Base-by-base conservation (phyloP, 2,329 filamentous ascomycete species). In the Chaetomiaceae sp. region DNA sequence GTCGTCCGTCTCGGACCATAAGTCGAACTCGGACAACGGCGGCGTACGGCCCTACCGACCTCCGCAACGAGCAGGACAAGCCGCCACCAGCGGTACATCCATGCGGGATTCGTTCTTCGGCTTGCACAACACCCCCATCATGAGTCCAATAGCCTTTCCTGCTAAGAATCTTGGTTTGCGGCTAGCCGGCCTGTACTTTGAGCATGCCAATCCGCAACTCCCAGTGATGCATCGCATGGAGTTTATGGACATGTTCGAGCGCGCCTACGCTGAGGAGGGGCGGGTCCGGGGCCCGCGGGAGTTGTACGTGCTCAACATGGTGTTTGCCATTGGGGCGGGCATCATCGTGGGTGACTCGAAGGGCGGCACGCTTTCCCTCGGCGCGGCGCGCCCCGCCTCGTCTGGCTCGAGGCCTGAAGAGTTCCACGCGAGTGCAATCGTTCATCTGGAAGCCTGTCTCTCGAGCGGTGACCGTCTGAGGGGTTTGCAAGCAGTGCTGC, bases 71-170 rank as follows among this genome's bases (percentile, higher is more conserved):
- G 47, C 50, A 46, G 56, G 65, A 53, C 30, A 33, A 24, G 70
- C 69, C 1, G 74, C 77, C 32, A 84, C 82, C 30, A 74, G 76
- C 24, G 84, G 82, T 26, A 88, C 88, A 15, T 88, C 86, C 11
- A 93, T 95, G 84, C 79, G 90, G 49, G 91, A 97, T 66, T 95
- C 89, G 0, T 96, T 96, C 72, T 97, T 97, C 61, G 91, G 91
- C n/a, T 71, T 97, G 36, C 89, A 96, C 58, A 94, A 88, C 2
- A 90, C 86, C 58, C 88, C 90, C 2, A 88, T 83, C 14, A 93
- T 96, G 61, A 83, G 86, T 51, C 86, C 86, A 36, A 90, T 90
- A 1, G 75, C 81, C 1, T 96, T 97, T 57, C 93, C 93, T 0
- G 81, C 86, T 52, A 81, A 78, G 53, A 79, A 86, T 26, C 72